phyloP scores from a whole-genome alignment of 192 early-diverging fungal species.

The Geosiphon pyriformis region DNA sequence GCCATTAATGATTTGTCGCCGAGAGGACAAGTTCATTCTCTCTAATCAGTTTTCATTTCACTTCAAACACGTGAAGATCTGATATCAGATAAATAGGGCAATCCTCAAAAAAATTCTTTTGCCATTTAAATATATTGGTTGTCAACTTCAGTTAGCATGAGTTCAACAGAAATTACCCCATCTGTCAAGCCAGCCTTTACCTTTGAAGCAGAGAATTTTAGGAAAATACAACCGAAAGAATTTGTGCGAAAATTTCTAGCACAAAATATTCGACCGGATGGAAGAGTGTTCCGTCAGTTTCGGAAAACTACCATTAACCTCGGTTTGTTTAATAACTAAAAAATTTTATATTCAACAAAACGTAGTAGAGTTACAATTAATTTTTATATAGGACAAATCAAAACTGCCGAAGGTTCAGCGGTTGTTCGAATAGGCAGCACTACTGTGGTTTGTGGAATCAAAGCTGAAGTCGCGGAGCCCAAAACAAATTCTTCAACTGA shows the following conservation, averaged over 20 bases:
- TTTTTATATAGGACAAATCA: slow-evolving; percentile 51
- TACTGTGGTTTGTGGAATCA: slow-evolving; percentile 88
- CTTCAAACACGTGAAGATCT: too few species aligned
- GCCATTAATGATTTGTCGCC: slow-evolving; percentile 9
- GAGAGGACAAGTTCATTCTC: not conserved
- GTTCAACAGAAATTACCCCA: too few species aligned
- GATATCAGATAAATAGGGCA: too few species aligned
- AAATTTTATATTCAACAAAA: not conserved
- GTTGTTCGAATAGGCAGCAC: slow-evolving; percentile 85
- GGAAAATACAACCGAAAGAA: slow-evolving; percentile 81
- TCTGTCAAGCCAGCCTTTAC: slow-evolving; percentile 15
- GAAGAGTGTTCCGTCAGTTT: slow-evolving; percentile 64
- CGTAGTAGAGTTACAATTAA: too few species aligned
- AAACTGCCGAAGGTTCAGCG: slow-evolving; percentile 79
- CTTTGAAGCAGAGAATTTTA: slow-evolving; percentile 65
- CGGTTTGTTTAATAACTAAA: slow-evolving; percentile 37
- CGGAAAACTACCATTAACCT: slow-evolving; percentile 59
- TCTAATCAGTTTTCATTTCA: too few species aligned
- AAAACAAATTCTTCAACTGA: slow-evolving; percentile 55
- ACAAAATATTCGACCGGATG: slow-evolving; percentile 77
- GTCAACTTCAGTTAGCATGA: too few species aligned
- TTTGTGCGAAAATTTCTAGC: slow-evolving; percentile 78
- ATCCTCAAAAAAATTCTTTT: too few species aligned
- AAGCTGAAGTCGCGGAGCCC: slow-evolving; percentile 88
- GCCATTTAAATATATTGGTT: too few species aligned